Percentiles rank a stretch among this genome's conserved stretches.
Conservation (phyloP, 768 basidiomycete genomes). For the Rhodotorula sphaerocarpa region DNA sequence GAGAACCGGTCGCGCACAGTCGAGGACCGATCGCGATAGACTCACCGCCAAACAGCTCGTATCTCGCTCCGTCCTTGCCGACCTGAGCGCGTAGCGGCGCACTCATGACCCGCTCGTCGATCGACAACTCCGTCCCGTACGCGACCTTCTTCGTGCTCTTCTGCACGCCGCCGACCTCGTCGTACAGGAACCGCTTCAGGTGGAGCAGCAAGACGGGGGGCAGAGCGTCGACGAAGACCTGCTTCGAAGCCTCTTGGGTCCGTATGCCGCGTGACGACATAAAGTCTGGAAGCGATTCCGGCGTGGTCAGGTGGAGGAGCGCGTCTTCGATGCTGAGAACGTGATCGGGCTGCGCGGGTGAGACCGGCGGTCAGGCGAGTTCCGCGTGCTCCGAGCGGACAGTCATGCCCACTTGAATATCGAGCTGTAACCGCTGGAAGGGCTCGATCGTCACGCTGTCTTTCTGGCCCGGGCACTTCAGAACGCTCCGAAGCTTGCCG, state of each 20-base stretch:
- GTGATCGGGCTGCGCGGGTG: slow-evolving; percentile 53
- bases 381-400: too few relatives aligned
- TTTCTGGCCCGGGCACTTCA: slow-evolving; percentile 66
- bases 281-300: slow-evolving; percentile 66
- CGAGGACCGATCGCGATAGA: neutral
- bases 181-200: slow-evolving; percentile 84
- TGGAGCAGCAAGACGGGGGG: slow-evolving; percentile 80
- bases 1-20: neutral
- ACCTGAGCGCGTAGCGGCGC: slow-evolving; percentile 57
- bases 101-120: slow-evolving; percentile 47
- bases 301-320: slow-evolving; percentile 63
- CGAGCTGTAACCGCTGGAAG: slow-evolving; percentile 77
- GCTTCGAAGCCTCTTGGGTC: slow-evolving; percentile 64
- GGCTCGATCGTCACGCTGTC: slow-evolving; percentile 86
- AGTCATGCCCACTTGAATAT: slow-evolving; percentile 62
- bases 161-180: slow-evolving; percentile 62
- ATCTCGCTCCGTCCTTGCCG: slow-evolving; percentile 44
- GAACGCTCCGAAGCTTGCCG: slow-evolving; percentile 76
- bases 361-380: neutral
- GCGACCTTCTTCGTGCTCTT: slow-evolving; percentile 76
- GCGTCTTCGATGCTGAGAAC: slow-evolving; percentile 77
- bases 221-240: slow-evolving; percentile 67
- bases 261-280: slow-evolving; percentile 53
- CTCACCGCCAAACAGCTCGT: slow-evolving; percentile 48
- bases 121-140: slow-evolving; percentile 68